Conservation (phyloP, 2,329 filamentous ascomycete species). For the Zymoseptoria brevis region DNA sequence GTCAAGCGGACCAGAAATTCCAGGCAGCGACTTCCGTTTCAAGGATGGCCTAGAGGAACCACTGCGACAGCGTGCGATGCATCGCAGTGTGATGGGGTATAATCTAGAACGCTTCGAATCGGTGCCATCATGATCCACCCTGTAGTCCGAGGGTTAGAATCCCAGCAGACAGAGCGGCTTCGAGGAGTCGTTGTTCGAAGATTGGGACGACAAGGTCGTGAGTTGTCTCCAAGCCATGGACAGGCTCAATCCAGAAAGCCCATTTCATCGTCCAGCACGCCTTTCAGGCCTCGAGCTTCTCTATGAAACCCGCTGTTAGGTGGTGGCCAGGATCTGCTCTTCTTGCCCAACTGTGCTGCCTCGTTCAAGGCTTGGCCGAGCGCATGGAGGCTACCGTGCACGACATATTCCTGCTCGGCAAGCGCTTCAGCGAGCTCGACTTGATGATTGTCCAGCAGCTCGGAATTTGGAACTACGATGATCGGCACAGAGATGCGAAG, state of each 20-base stretch:
- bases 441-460: constrained; percentile 84
- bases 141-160: too few relatives aligned
- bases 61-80: too few relatives aligned
- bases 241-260: constrained; percentile 43
- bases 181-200: not conserved
- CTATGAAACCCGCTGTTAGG: constrained; percentile 38
- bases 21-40: too few relatives aligned
- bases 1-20: too few relatives aligned
- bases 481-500: constrained; percentile 65
- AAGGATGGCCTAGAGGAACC: too few relatives aligned
- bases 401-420: constrained; percentile 63
- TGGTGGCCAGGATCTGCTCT: constrained; percentile 44
- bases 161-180: not conserved
- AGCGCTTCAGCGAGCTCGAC: constrained; percentile 74
- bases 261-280: constrained; percentile 51
- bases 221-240: not conserved
- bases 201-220: not conserved
- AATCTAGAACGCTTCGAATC: too few relatives aligned
- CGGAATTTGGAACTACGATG: constrained; percentile 81
- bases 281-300: constrained; percentile 35
- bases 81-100: too few relatives aligned
- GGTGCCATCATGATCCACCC: too few relatives aligned
- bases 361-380: constrained; percentile 41
- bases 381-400: constrained; percentile 59
- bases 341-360: constrained; percentile 40